Base-by-base conservation (phyloP, 805 yeast genomes). In the Hanseniaspora singularis region DNA sequence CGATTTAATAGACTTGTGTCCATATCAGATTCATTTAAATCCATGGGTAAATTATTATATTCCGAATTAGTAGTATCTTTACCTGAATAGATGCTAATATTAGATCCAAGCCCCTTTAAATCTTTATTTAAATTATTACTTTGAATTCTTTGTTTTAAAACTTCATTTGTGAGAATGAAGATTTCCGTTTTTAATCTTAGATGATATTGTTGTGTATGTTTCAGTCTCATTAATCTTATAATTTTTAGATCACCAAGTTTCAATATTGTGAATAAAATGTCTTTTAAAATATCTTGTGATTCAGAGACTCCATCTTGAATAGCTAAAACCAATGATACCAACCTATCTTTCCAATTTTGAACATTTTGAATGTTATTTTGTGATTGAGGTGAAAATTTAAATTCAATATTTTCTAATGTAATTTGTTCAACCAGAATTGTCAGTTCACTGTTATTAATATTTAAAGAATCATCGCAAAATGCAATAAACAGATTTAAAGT, bases 161-260 rank as follows among this genome's bases (percentile, higher is more conserved):
- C 68, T 31, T 67, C 63, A 23, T 82, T 62, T 2, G 87, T 87
- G 56, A 77, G 64, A 18, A 63, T 70, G 57, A 86, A 92, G 3
- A 86, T 82, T 60, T 88, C 95, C 44, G 71, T 74, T 45, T 84
- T 81, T 41, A 87, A 77, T 54, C 77, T 79, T 52, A 81, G 81
- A 18, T 83, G 77, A 59, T 81, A 86, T 47, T 80, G 76, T 50
- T 84, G 67, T 2, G 85, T 74, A 51, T 87, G 81, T 12, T 84
- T 79, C 46, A 83, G 68, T 55, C 96, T 67, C 15, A 76, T 66
- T 16, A 86, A 70, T 0, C 83, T 71, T 44, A 80, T 85, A 2
- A 84, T 70, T 60, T 88, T 88, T 15, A 72, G 74, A 41, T 68
- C 68, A 0, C 79, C 77, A 20, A 81, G 55, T 0, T 57, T 58